These are phyloP conservation scores for Tetraselmis striata DNA, from an alignment of 139 green algal species.

Conservation along the genomic window DNA sequence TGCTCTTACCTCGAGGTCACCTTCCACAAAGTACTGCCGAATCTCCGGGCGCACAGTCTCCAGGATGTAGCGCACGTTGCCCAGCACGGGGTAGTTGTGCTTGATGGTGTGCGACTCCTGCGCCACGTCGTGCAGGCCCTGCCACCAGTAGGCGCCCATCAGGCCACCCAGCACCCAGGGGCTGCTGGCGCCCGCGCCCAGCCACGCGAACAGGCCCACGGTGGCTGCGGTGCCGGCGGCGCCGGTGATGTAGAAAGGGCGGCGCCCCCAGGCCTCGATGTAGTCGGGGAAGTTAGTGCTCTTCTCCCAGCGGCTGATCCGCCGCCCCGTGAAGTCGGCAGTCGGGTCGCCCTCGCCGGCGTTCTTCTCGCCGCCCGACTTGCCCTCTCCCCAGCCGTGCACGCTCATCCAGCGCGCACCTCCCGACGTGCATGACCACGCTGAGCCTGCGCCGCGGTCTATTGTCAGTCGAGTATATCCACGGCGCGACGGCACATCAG, in stretches of 20 bases:
- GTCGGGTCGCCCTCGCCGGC: not conserved
- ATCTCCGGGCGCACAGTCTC: conserved; percentile 10
- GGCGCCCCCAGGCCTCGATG: not conserved
- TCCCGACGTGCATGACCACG: no score
- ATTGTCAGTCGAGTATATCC: no score
- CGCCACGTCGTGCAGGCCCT: conserved; percentile 1
- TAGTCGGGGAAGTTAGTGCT: not conserved
- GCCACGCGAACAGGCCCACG: not conserved
- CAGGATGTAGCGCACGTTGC: conserved; percentile 9
- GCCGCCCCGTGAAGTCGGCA: not conserved
- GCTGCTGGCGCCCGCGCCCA: not conserved
- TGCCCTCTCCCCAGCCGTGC: not conserved
- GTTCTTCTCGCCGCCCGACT: no score
- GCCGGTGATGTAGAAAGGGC: not conserved
- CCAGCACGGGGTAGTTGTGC: conserved; percentile 13
- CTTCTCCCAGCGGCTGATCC: not conserved
- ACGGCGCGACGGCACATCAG: no score
- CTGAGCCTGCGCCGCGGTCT: no score
- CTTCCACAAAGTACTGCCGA: conserved; percentile 15
- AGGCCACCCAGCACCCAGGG: not conserved
- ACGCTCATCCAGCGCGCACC: not conserved
- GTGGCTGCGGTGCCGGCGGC: not conserved
- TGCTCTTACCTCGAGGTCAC: not conserved
- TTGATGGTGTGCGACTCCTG: conserved; percentile 1
- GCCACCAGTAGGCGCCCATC: conserved; percentile 9